phyloP scores from a whole-genome alignment of 768 basidiomycete genomes.

The Dentipellis fragilis region DNA sequence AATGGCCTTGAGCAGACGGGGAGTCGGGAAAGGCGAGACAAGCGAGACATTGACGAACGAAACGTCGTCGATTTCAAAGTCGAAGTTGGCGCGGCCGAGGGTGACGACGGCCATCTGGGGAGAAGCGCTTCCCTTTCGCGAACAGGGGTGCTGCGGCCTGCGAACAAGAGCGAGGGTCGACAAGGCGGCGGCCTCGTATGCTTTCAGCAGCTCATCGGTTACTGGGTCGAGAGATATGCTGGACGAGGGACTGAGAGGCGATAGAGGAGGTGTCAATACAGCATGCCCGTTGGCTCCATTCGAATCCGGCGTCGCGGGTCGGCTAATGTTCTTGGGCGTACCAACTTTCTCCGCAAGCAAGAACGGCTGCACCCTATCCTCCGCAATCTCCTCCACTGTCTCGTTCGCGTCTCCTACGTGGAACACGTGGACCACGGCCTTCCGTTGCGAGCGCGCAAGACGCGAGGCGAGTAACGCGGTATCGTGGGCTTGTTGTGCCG shows the following conservation, averaged over 20 bases:
- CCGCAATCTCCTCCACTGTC: constrained; percentile 39
- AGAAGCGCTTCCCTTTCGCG: constrained; percentile 37
- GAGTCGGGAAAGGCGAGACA: constrained; percentile 55
- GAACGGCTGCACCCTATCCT: constrained; percentile 52
- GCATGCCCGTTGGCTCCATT: constrained; percentile 18
- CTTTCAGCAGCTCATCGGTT: constrained; percentile 30
- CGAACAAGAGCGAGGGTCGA: constrained; percentile 54
- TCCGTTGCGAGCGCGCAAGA: constrained; percentile 58
- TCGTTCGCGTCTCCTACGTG: constrained; percentile 34
- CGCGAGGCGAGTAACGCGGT: constrained; percentile 81
- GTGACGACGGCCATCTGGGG: constrained; percentile 63
- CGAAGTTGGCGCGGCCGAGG: constrained; percentile 43
- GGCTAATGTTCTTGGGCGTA: constrained; percentile 6
- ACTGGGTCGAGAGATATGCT: constrained; percentile 15
- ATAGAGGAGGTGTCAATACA: constrained; percentile 11
- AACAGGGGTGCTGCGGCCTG: constrained; percentile 49
- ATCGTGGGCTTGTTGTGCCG: constrained; percentile 76
- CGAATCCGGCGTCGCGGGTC: constrained; percentile 12
- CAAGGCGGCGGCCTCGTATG: constrained; percentile 61
- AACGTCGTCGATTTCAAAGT: constrained; percentile 43
- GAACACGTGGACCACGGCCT: constrained; percentile 83
- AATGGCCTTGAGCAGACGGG: constrained; percentile 46
- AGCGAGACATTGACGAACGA: constrained; percentile 57
- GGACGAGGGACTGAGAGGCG: constrained; percentile 11
- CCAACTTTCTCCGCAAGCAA: constrained; percentile 35